Percentiles rank a stretch among this genome's conserved stretches.
These are phyloP conservation scores for Tympanopsis confertula DNA, from an alignment of 2,329 filamentous ascomycete species.

Conservation along the genomic window DNA sequence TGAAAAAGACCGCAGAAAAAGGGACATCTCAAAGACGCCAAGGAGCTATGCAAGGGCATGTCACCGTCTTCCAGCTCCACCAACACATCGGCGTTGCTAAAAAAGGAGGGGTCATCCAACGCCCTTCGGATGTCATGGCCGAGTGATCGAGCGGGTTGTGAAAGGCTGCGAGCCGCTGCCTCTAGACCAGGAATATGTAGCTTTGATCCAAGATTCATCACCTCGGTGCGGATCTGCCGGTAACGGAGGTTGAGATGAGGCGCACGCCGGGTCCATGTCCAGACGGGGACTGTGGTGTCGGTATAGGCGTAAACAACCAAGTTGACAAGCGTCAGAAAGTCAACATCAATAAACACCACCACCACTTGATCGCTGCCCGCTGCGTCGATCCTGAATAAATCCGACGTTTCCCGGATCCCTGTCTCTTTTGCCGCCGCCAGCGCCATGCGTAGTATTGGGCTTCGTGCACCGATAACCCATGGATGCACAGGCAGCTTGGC, in stretches of 20 bases:
- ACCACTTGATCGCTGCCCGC: slow-evolving; percentile 23
- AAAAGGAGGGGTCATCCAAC: slow-evolving; percentile 57
- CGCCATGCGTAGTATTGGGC: slow-evolving; percentile 51
- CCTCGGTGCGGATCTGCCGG: slow-evolving; percentile 67
- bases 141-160: slow-evolving; percentile 49
- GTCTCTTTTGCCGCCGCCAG: slow-evolving; percentile 44
- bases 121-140: slow-evolving; percentile 61
- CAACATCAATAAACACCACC: slow-evolving; percentile 58
- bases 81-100: slow-evolving; percentile 68
- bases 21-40: slow-evolving; percentile 74
- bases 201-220: slow-evolving; percentile 73
- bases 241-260: slow-evolving; percentile 60
- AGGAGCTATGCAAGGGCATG: slow-evolving; percentile 61
- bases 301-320: slow-evolving; percentile 71
- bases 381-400: slow-evolving; percentile 45
- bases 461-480: slow-evolving; percentile 69
- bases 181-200: slow-evolving; percentile 65
- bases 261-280: slow-evolving; percentile 65
- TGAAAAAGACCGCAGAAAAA: slow-evolving; percentile 88
- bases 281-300: slow-evolving; percentile 71
- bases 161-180: slow-evolving; percentile 65
- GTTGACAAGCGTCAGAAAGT: slow-evolving; percentile 71
- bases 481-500: slow-evolving; percentile 70
- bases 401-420: slow-evolving; percentile 43
- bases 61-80: slow-evolving; percentile 69